These are phyloP conservation scores for Drosera capensis DNA, from an alignment of 148 eudicot genomes.

Conservation along the genomic window DNA sequence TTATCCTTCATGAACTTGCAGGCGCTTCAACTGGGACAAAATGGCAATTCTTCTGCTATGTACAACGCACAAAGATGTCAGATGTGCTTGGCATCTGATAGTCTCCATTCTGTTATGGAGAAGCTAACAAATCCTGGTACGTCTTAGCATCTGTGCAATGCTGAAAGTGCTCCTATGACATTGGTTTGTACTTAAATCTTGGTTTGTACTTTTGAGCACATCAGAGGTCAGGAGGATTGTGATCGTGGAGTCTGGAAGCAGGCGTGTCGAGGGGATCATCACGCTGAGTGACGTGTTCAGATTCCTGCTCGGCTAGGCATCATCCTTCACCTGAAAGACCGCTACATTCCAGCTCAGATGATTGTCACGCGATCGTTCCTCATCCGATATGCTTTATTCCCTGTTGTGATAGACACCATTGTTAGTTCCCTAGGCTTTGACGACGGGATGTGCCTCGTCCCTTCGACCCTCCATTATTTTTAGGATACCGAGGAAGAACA, in stretches of 20 bases:
- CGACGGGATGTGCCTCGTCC: background rate
- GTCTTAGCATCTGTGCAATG: no score
- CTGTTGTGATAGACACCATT: background rate
- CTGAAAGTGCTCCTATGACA: no score
- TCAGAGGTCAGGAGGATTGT: constrained; percentile 84
- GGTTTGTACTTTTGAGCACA: no score
- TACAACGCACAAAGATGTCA: no score
- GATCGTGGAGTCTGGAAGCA: constrained; percentile 94
- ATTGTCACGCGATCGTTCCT: background rate
- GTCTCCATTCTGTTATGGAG: no score
- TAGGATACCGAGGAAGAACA: background rate
- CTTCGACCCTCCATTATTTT: background rate
- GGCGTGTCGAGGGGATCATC: constrained; percentile 85
- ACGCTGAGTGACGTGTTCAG: constrained; percentile 68
- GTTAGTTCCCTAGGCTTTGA: background rate
- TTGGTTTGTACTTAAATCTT: no score
- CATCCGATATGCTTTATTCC: background rate
- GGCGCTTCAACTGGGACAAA: no score
- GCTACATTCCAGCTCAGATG: background rate
- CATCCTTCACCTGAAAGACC: no score
- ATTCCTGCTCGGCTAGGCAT: constrained; percentile 65
- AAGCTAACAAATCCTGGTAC: no score
- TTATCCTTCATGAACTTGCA: no score
- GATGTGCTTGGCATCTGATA: no score
- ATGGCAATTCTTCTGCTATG: no score